A percentile compares a stretch with the other conserved stretches of the same genome.
These are phyloP conservation scores for Trichoderma sp. DNA, from an alignment of 2,329 filamentous ascomycete genomes.

Conservation along the genomic window DNA sequence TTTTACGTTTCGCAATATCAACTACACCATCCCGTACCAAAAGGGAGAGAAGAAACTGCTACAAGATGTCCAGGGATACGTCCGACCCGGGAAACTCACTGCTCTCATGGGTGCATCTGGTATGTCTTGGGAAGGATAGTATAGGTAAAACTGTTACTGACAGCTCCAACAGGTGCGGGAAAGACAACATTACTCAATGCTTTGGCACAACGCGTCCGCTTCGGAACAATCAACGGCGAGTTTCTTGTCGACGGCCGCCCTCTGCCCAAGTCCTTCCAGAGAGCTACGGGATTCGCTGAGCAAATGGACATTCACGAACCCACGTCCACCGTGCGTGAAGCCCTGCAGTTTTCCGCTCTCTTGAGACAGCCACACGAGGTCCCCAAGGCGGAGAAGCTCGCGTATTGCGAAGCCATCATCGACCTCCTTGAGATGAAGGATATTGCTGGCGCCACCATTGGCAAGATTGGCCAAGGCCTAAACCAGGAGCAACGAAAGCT, in stretches of 20 bases:
- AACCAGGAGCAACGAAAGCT: slow-evolving; percentile 58
- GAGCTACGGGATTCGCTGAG: slow-evolving; percentile 68
- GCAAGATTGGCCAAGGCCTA: slow-evolving; percentile 55
- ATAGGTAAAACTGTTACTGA: background rate
- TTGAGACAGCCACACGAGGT: slow-evolving; percentile 59
- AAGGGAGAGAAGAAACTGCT: slow-evolving; percentile 65
- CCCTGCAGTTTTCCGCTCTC: slow-evolving; percentile 62
- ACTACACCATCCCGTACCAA: slow-evolving; percentile 53
- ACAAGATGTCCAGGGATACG: slow-evolving; percentile 77
- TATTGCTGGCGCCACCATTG: slow-evolving; percentile 63
- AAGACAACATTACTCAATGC: slow-evolving; percentile 75
- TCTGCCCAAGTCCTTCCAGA: slow-evolving; percentile 72
- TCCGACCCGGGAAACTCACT: slow-evolving; percentile 76
- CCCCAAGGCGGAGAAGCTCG: slow-evolving; percentile 59
- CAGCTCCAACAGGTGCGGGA: slow-evolving; percentile 43
- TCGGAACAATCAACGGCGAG: slow-evolving; percentile 72
- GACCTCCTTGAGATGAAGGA: slow-evolving; percentile 65
- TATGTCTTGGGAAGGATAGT: slow-evolving; percentile 22
- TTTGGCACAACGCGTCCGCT: slow-evolving; percentile 69
- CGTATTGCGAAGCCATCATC: slow-evolving; percentile 66
- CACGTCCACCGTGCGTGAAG: slow-evolving; percentile 63
- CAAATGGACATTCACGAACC: slow-evolving; percentile 67
- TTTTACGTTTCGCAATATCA: slow-evolving; percentile 52
- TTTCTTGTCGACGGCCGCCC: slow-evolving; percentile 75
- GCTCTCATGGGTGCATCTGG: slow-evolving; percentile 67